Evolutionary conservation across 805 yeast species (phyloP).

Genomic region (Phaffomyces thermotolerans): DNA sequence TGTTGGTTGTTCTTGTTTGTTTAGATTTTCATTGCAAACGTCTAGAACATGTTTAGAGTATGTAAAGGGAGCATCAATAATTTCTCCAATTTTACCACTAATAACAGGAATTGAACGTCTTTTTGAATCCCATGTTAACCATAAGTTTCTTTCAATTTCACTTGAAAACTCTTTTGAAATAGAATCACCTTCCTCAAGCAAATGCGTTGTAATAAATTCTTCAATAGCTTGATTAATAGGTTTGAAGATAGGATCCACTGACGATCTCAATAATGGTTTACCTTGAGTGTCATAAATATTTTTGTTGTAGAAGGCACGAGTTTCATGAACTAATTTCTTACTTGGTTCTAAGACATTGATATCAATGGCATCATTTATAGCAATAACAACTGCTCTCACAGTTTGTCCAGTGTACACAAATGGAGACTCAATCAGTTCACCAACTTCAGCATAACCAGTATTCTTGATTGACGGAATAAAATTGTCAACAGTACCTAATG

Average conservation of each 20-base stretch:
- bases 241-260: slow-evolving; percentile 51
- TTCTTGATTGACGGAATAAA: slow-evolving; percentile 54
- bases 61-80: slow-evolving; percentile 29
- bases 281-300: slow-evolving; percentile 52
- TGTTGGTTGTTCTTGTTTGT: slow-evolving; percentile 31
- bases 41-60: slow-evolving; percentile 29
- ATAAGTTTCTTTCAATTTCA: slow-evolving; percentile 49
- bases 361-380: slow-evolving; percentile 26
- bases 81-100: slow-evolving; percentile 19
- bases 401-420: slow-evolving; percentile 37
- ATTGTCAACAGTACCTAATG: slow-evolving; percentile 51
- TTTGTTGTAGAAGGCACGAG: slow-evolving; percentile 44
- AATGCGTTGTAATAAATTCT: slow-evolving; percentile 33
- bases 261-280: slow-evolving; percentile 54
- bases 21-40: slow-evolving; percentile 33
- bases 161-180: slow-evolving; percentile 42
- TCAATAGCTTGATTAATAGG: slow-evolving; percentile 56
- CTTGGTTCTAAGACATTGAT: slow-evolving; percentile 40
- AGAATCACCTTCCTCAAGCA: slow-evolving; percentile 28
- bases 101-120: slow-evolving; percentile 31
- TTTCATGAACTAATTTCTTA: slow-evolving; percentile 37
- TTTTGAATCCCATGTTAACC: slow-evolving; percentile 34
- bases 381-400: slow-evolving; percentile 29
- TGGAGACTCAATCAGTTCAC: slow-evolving; percentile 46
- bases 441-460: slow-evolving; percentile 40